Evolutionary conservation across 2,329 filamentous ascomycete genomes (phyloP).

Genomic region (Pyrenophora graminea): DNA sequence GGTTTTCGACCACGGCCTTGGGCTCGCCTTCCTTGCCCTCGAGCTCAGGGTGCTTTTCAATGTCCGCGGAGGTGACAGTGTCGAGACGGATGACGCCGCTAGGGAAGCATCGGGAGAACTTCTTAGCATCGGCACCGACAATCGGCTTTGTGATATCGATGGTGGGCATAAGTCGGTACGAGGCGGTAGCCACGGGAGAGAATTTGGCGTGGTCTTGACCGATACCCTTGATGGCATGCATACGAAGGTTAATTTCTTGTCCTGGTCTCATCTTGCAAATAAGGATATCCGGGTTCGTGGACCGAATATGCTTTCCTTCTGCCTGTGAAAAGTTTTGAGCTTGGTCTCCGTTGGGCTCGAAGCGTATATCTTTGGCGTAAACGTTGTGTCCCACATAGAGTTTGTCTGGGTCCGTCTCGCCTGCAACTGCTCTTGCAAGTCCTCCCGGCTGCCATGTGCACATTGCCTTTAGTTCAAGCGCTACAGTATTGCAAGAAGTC

Average conservation of each 20-base stretch:
- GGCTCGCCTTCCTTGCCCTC: conserved; percentile 76
- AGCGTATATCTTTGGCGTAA: conserved; percentile 64
- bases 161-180: conserved; percentile 85
- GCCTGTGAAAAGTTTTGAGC: conserved; percentile 37
- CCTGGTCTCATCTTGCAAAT: conserved; percentile 91
- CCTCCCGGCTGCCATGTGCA: conserved; percentile 77
- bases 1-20: conserved; percentile 84
- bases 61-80: conserved; percentile 70
- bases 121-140: conserved; percentile 80
- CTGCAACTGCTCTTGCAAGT: conserved; percentile 60
- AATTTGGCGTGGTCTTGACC: conserved; percentile 96
- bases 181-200: conserved; percentile 92
- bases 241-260: conserved; percentile 81
- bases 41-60: conserved; percentile 64
- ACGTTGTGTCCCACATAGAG: conserved; percentile 81
- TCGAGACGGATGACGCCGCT: conserved; percentile 83
- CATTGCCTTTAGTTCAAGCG: conserved; percentile 74
- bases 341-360: conserved; percentile 70
- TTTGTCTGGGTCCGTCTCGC: conserved; percentile 79
- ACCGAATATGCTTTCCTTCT: conserved; percentile 66
- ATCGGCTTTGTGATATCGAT: conserved; percentile 87
- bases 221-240: conserved; percentile 94
- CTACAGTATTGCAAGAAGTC: conserved; percentile 84
- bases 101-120: conserved; percentile 90
- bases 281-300: conserved; percentile 89